phyloP scores from a whole-genome alignment of 176 grass and related monocot genomes.

The Phragmites australis region DNA sequence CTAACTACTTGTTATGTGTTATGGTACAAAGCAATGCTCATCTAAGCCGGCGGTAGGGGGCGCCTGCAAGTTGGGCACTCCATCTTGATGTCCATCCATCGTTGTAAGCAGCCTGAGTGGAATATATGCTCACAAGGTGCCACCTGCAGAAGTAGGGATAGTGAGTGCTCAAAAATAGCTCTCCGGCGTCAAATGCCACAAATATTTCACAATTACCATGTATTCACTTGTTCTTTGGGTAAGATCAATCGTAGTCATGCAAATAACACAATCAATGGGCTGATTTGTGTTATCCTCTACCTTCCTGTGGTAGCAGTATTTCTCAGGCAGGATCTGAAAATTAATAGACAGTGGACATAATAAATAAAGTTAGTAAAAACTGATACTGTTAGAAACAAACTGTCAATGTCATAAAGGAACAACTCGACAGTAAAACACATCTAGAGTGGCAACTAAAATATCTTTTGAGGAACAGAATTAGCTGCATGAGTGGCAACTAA shows the following conservation, averaged over 20 bases:
- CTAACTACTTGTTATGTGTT: conserved; percentile 47
- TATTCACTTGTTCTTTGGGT: conserved; percentile 76
- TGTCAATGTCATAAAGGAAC: background rate
- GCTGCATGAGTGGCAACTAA: background rate
- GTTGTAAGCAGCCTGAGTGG: conserved; percentile 95
- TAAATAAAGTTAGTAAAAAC: background rate
- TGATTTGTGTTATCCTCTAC: conserved; percentile 62
- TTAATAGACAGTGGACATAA: background rate
- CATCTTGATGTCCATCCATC: conserved; percentile 99
- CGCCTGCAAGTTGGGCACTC: conserved; percentile 97
- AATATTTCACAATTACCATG: conserved; percentile 73
- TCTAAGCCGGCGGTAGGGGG: conserved; percentile 77
- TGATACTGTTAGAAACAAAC: background rate
- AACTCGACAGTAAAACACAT: conserved; percentile 1
- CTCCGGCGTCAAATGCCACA: background rate
- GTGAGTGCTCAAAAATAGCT: background rate
- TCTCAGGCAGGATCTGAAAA: conserved; percentile 90
- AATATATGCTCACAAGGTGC: conserved; percentile 98
- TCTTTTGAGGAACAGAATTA: background rate
- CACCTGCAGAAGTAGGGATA: conserved; percentile 52
- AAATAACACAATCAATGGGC: conserved; percentile 82
- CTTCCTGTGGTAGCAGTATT: conserved; percentile 95
- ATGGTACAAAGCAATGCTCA: conserved; percentile 53
- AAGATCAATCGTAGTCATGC: conserved; percentile 90
- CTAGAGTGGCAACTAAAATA: background rate